Evolutionary conservation across 768 basidiomycete species (phyloP).

Genomic region (Mycena amicta): DNA sequence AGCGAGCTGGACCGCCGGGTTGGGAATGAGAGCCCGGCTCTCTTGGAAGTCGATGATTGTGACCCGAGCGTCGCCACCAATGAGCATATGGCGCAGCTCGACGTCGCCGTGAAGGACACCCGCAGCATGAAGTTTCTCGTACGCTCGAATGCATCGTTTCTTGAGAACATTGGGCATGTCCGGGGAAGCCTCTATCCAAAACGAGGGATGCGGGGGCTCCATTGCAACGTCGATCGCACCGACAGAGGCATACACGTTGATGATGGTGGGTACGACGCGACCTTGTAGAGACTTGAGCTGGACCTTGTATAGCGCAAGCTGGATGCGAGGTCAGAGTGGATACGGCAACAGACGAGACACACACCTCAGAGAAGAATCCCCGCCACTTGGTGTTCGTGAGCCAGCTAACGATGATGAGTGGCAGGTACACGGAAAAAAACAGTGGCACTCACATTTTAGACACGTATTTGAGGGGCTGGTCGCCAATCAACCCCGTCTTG

Average conservation of each 20-base stretch:
- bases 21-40: slow-evolving; percentile 32
- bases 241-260: slow-evolving; percentile 47
- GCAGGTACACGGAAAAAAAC: neutral
- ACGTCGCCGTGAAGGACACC: slow-evolving; percentile 53
- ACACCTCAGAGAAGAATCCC: slow-evolving; percentile 68
- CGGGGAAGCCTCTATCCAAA: slow-evolving; percentile 64
- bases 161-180: slow-evolving; percentile 61
- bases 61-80: slow-evolving; percentile 54
- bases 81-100: slow-evolving; percentile 54
- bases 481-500: slow-evolving; percentile 34
- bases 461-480: slow-evolving; percentile 34
- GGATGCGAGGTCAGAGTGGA: neutral
- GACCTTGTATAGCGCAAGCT: slow-evolving; percentile 57
- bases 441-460: slow-evolving; percentile 37
- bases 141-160: slow-evolving; percentile 52
- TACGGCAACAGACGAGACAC: neutral
- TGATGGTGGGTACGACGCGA: slow-evolving; percentile 51
- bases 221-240: slow-evolving; percentile 46
- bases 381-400: slow-evolving; percentile 20
- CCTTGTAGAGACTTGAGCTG: slow-evolving; percentile 58
- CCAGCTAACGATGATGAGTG: slow-evolving; percentile 17
- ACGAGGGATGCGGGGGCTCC: slow-evolving; percentile 57
- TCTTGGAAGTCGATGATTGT: slow-evolving; percentile 59
- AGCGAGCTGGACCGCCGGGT: slow-evolving; percentile 35
- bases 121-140: slow-evolving; percentile 47